Evolutionary conservation across 257 asterid species (phyloP), one percentile per base, ranked within the genome.

Genomic region (Scutellaria minor): DNA sequence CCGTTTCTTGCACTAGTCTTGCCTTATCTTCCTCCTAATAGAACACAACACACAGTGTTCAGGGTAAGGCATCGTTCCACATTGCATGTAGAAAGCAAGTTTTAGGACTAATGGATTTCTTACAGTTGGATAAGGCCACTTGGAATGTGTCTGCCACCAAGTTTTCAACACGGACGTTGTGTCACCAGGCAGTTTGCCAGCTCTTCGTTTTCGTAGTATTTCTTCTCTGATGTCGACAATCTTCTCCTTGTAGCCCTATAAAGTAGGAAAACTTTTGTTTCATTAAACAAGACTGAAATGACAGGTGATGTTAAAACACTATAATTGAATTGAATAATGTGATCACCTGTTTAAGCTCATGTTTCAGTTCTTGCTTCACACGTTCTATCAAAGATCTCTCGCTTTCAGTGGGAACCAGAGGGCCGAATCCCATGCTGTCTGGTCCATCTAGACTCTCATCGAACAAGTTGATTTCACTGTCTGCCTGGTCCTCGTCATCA

Each of bases 61-160:
- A 39, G 18, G 10, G 37, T 18, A 72, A 51, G 54, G 27, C 3
- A 14, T 12, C 20, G 22, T 27, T 50, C 18, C 61, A 50, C 45
- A 51, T 18, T 37, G 53, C n/a, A 14, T 14, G 48, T 18, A 41
- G 1, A 40, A 8, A 15, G 6, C 1, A 10, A 10, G 62, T 44
- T 13, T 8, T 7, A 13, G 14, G 10, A 10, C 9, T 15, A 5
- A 27, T 46, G 24, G 10, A 54, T 62, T 64, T 24, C 75, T 69
- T 76, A 89, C 96, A 0, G 97, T 90, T 68, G 97, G 97, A 72
- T 90, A 90, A 77, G 97, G 97, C 97, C 97, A 90, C 66, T 90
- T 90, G 76, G 93, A 84, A 81, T 90, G 97, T 15, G 95, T 82
- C 70, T 88, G 93, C 96, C 97, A 90, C 97, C 97, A 90, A 18